These are phyloP conservation scores for Trifolium subterraneum DNA, from an alignment of 306 rosid species.

Conservation along the genomic window DNA sequence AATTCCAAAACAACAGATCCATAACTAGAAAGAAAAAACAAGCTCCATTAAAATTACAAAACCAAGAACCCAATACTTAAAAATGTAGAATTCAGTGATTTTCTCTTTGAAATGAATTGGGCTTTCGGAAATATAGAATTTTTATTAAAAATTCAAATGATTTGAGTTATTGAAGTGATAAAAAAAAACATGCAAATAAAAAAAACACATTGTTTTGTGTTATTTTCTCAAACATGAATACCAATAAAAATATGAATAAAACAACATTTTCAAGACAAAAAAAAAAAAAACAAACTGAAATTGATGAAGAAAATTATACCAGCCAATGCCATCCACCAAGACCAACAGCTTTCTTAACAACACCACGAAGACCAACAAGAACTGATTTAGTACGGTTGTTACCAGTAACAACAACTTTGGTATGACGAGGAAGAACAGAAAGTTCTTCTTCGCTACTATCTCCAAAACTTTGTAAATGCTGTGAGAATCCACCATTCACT, in stretches of 20 bases:
- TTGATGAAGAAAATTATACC: conserved; percentile 55
- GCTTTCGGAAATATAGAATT: too few species aligned
- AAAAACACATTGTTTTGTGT: conserved; percentile 47
- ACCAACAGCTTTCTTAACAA: conserved; percentile 97
- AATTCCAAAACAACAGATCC: conserved; percentile 62
- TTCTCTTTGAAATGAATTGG: neutral
- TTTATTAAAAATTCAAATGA: neutral
- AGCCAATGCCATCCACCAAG: conserved; percentile 99
- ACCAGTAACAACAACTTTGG: conserved; percentile 97
- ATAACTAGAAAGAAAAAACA: conserved; percentile 37
- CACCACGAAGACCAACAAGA: conserved; percentile 95
- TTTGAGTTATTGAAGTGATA: neutral
- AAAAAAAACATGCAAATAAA: neutral
- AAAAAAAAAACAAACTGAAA: conserved; percentile 17
- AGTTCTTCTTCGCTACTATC: conserved; percentile 99
- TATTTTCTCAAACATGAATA: neutral
- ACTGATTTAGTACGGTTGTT: conserved; percentile 96
- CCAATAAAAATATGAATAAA: neutral
- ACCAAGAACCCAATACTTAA: neutral
- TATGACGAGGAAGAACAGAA: conserved; percentile 94
- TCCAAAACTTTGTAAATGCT: conserved; percentile 87
- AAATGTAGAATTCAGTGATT: neutral
- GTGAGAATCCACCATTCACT: conserved; percentile 81
- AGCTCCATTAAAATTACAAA: conserved; percentile 23
- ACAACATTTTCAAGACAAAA: conserved; percentile 28